Conservation (phyloP, 2,329 filamentous ascomycete genomes). For the Clarireedia paspali region DNA sequence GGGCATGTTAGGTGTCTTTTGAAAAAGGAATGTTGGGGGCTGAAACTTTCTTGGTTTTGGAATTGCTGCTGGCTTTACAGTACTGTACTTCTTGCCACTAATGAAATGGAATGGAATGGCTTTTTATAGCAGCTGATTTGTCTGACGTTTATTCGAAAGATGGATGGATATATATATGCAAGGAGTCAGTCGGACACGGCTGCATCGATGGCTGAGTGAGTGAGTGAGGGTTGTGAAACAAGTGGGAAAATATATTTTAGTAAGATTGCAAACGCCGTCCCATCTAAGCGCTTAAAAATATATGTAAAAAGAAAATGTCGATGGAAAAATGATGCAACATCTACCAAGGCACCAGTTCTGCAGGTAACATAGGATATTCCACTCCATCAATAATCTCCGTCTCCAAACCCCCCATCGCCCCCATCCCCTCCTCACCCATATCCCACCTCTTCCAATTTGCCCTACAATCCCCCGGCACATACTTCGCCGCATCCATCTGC, state of each 20-base stretch:
- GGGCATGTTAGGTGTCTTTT: no score
- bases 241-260: background rate
- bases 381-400: slow-evolving; percentile 27
- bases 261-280: background rate
- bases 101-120: no score
- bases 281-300: background rate
- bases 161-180: no score
- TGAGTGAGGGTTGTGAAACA: no score
- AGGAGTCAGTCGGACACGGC: no score
- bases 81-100: no score
- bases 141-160: no score
- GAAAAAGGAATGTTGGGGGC: no score
- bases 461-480: slow-evolving; percentile 41
- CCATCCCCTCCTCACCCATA: slow-evolving; percentile 18
- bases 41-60: no score
- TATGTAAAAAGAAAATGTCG: background rate
- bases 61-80: no score
- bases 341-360: slow-evolving; percentile 26
- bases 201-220: no score
- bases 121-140: no score
- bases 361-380: slow-evolving; percentile 27
- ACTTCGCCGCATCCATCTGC: slow-evolving; percentile 45
- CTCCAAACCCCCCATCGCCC: slow-evolving; percentile 4
- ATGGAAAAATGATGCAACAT: background rate
- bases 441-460: slow-evolving; percentile 37